Conservation (phyloP, 768 basidiomycete species). For the Pluteus cervinus region DNA sequence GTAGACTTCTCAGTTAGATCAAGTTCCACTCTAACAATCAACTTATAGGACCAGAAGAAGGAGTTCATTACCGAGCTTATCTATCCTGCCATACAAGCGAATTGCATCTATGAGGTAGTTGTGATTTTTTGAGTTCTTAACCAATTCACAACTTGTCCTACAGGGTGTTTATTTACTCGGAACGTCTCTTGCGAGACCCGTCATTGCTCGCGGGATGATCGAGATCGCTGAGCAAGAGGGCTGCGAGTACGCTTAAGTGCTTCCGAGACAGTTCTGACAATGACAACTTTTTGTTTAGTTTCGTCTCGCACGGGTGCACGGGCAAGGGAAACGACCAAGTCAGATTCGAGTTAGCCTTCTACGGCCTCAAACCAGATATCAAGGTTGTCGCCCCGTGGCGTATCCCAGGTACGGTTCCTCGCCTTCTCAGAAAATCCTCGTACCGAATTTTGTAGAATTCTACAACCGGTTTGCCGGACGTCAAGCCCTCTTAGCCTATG, state of each 20-base stretch:
- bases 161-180: slow-evolving; percentile 96
- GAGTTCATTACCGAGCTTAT: slow-evolving; percentile 97
- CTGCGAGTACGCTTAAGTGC: slow-evolving; percentile 76
- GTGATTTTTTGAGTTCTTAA: slow-evolving; percentile 1
- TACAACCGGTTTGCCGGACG: slow-evolving; percentile 97
- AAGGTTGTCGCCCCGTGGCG: slow-evolving; percentile 99
- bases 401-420: slow-evolving; percentile 61
- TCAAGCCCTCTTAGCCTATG: slow-evolving; percentile 86
- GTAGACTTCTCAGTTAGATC: slow-evolving; percentile 1
- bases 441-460: slow-evolving; percentile 54
- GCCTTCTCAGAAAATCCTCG: not conserved
- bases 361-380: slow-evolving; percentile 96
- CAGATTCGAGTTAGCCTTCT: slow-evolving; percentile 98
- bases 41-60: slow-evolving; percentile 74
- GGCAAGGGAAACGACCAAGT: slow-evolving; percentile 99
- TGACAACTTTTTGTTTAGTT: slow-evolving; percentile 40
- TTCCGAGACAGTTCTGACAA: too few species aligned
- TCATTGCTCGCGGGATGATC: slow-evolving; percentile 99
- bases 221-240: slow-evolving; percentile 82
- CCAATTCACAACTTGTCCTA: slow-evolving; percentile 5
- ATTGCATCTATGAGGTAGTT: slow-evolving; percentile 93
- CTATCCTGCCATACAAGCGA: slow-evolving; percentile 97
- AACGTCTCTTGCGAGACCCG: slow-evolving; percentile 95
- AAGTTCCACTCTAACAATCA: not conserved
- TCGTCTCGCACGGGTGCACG: slow-evolving; percentile 96